Base-by-base conservation (phyloP, 345 rosid species). In the Pugionium dolabratum region DNA sequence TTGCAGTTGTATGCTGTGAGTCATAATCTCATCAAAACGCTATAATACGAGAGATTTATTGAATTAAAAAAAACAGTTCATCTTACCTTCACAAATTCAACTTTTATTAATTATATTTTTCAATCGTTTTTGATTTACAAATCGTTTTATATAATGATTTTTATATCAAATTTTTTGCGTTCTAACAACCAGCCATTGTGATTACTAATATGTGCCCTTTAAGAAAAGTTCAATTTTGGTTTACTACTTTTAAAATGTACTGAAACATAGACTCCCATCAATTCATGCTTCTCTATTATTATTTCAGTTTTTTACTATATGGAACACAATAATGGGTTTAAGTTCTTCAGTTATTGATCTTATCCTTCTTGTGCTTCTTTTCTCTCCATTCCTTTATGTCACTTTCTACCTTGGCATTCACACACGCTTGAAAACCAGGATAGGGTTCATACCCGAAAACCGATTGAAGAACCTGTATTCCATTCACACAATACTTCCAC, bases 361-460 rank as follows among this genome's bases (percentile, higher is more conserved):
- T 73, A 9, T 53, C 62, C 59, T 85, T 83, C 75, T 83, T 77
- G 49, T 71, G 72, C 64, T 84, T 83, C 68, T 68, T 82, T 32
- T 77, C 85, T 60, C 71, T 48, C 74, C 78, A 88, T 44, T 81
- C 81, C 68, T 84, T 80, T 47, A 86, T 76, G 33, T 89, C 85
- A 42, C 75, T 75, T 6, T 81, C 81, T 52, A 79, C 78, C 84
- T 79, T 84, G 18, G 85, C 86, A 50, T 64, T 71, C 66, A 91
- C 95, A 1, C 67, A 78, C 7, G 66, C 88, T 40, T 80, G 88
- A 52, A 91, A 91, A 45, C 96, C 97, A 0, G 94, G 88, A 66
- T 85, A 90, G 26, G 96, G 98, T 68, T 90, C 97, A 36, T 93
- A 90, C 35, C 82, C 76, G 25, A 85, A 82, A 41, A 74, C 48